Conservation (phyloP, 108 stramenopile species). For the Parmales sp. region DNA sequence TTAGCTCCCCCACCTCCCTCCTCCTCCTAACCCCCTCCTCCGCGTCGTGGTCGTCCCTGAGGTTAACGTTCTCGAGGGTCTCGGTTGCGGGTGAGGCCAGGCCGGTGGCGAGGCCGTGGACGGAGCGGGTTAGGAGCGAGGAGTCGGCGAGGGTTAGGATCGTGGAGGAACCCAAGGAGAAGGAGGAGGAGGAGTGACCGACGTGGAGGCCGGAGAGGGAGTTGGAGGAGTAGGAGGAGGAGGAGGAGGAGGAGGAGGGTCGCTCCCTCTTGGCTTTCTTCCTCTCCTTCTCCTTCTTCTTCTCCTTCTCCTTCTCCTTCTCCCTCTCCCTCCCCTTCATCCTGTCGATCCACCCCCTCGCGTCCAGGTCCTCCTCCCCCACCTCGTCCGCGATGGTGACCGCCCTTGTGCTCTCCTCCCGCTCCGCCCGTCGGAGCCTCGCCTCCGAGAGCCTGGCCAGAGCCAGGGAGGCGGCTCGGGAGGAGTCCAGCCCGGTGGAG, state of each 20-base stretch:
- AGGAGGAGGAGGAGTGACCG: slow-evolving; percentile 40
- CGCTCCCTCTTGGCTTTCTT: slow-evolving; percentile 60
- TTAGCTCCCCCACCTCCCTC: slow-evolving; percentile 58
- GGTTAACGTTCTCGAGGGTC: slow-evolving; percentile 51
- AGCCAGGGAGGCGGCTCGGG: too few species aligned
- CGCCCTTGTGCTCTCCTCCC: too few species aligned
- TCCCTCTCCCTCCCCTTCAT: background rate
- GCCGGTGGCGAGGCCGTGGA: background rate
- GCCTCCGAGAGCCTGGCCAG: too few species aligned
- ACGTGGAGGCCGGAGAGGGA: slow-evolving; percentile 63
- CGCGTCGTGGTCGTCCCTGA: slow-evolving; percentile 30
- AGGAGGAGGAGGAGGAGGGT: background rate
- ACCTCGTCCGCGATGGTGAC: too few species aligned
- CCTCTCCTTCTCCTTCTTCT: slow-evolving; percentile 55
- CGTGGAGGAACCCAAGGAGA: slow-evolving; percentile 46
- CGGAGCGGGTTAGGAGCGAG: slow-evolving; percentile 31
- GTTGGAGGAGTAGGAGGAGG: slow-evolving; percentile 33
- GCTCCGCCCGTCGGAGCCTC: too few species aligned
- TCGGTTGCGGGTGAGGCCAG: slow-evolving; percentile 28
- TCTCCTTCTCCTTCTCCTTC: slow-evolving; percentile 53
- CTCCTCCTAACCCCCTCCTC: slow-evolving; percentile 47
- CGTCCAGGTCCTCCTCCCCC: background rate
- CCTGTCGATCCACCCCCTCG: background rate
- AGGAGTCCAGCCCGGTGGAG: too few species aligned
- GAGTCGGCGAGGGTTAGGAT: slow-evolving; percentile 65